Percentiles rank a stretch among this genome's conserved stretches.
Conservation (phyloP, 306 rosid species). For the Prunus armeniaca region DNA sequence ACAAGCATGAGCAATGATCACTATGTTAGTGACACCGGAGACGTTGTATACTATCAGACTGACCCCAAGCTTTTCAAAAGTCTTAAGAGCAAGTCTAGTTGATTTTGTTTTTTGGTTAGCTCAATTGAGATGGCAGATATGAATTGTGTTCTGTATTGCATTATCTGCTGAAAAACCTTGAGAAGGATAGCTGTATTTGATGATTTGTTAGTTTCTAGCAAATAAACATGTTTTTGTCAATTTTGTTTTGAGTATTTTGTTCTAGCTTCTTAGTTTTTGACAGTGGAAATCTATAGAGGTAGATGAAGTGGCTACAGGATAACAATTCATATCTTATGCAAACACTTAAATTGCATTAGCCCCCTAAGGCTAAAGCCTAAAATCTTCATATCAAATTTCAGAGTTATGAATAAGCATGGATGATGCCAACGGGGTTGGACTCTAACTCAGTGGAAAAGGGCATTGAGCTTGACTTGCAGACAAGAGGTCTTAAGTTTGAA, state of each 20-base stretch:
- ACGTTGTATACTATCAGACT: conserved; percentile 66
- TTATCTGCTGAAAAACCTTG: conserved; percentile 10
- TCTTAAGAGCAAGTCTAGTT: conserved; percentile 37
- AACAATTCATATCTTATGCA: not conserved
- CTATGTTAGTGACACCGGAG: conserved; percentile 75
- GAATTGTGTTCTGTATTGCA: conserved; percentile 8
- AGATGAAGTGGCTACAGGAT: not conserved
- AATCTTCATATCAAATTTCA: not conserved
- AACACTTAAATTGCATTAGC: not conserved
- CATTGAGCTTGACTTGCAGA: no score
- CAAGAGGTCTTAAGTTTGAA: no score
- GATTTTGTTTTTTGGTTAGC: conserved; percentile 6
- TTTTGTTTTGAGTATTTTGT: not conserved
- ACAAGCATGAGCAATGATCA: conserved; percentile 70
- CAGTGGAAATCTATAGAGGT: not conserved
- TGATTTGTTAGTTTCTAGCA: conserved; percentile 20
- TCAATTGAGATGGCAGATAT: conserved; percentile 10
- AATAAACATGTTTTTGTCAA: conserved; percentile 1
- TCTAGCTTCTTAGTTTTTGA: not conserved
- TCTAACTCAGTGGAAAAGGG: no score
- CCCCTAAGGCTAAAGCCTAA: not conserved
- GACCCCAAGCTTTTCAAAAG: conserved; percentile 45
- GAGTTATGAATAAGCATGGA: not conserved
- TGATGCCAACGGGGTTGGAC: no score
- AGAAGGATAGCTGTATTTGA: conserved; percentile 14